A percentile compares a stretch with the other conserved stretches of the same genome.
Evolutionary conservation across 495 filamentous ascomycete genomes (phyloP).

Genomic region (Aspergillus sparsus): DNA sequence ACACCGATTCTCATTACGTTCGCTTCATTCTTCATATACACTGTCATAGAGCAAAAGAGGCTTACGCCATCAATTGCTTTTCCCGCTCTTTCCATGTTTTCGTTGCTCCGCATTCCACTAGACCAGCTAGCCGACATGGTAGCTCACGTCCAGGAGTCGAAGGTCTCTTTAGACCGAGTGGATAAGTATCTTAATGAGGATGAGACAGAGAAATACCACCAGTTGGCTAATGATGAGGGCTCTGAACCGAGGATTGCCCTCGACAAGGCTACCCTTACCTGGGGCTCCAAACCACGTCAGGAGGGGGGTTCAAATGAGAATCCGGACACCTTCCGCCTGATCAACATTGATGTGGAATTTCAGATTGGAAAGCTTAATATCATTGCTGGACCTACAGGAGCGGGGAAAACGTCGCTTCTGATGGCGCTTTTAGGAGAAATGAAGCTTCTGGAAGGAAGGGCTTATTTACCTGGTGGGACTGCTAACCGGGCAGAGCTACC

Average conservation of each 20-base stretch:
- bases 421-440: conserved; percentile 98
- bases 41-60: conserved; percentile 83
- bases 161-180: conserved; percentile 94
- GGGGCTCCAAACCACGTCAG: conserved; percentile 60
- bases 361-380: conserved; percentile 80
- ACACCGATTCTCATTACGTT: conserved; percentile 95
- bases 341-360: conserved; percentile 78
- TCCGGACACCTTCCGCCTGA: conserved; percentile 71
- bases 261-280: conserved; percentile 79
- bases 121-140: conserved; percentile 99
- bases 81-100: conserved; percentile 94
- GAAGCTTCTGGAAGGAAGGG: conserved; percentile 77
- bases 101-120: conserved; percentile 87
- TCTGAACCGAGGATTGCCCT: conserved; percentile 74
- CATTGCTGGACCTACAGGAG: conserved; percentile 88
- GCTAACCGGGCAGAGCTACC: conserved; percentile 80
- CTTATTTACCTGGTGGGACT: conserved; percentile 77
- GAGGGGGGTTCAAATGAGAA: conserved; percentile 27
- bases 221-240: conserved; percentile 67
- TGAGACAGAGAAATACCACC: conserved; percentile 95
- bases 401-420: conserved; percentile 90
- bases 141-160: conserved; percentile 95
- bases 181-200: conserved; percentile 94
- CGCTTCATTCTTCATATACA: conserved; percentile 92
- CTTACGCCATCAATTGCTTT: conserved; percentile 94